Base-by-base conservation (phyloP, 2,329 filamentous ascomycete genomes). In the Phaeosphaeria sp. region DNA sequence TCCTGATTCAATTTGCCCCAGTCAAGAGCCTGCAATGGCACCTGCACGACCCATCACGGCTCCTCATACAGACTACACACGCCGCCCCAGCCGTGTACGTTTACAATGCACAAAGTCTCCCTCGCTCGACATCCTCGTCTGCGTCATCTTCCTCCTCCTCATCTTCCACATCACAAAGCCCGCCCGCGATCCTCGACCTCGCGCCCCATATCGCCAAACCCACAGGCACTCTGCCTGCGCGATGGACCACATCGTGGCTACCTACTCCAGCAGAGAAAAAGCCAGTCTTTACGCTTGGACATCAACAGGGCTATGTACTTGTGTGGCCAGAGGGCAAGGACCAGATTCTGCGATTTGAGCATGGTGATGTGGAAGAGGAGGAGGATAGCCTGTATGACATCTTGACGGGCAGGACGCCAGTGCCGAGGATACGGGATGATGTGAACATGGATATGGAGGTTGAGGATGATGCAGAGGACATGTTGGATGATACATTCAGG, bases 321-420 rank as follows among this genome's bases (percentile, higher is more conserved):
- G 61, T 78, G 0, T 81, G 77, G 68, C 81, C 80, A 0, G 72
- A 78, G 17, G 81, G 80, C 17, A 73, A 71, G 57, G 72, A 77
- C 43, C 56, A 66, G 33, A 72, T 78, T 22, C 59, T 75, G 5
- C 61, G 65, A 2, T 74, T 75, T 55, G 69, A 72, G 9, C 64
- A 53, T 0, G 63, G 67, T 3, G 70, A 77, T 11, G 59, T 52
- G 21, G 76, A 79, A 6, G 74, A 73, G 5, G 79, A 76, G 52
- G 80, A 83, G 25, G 81, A 83, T 60, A 82, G 79, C 43, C 61
- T 83, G 22, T 80, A 79, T 50, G 80, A 83, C 22, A 79, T 83
- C 6, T 65, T 83, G 13, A 81, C 80, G 1, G 81, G 81, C 0
- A 66, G 78, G n/a, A 82, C 76, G 46, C 77, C 79, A 1, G 64